phyloP scores from a whole-genome alignment of 2,329 filamentous ascomycete species.

The Fusarium foetens region DNA sequence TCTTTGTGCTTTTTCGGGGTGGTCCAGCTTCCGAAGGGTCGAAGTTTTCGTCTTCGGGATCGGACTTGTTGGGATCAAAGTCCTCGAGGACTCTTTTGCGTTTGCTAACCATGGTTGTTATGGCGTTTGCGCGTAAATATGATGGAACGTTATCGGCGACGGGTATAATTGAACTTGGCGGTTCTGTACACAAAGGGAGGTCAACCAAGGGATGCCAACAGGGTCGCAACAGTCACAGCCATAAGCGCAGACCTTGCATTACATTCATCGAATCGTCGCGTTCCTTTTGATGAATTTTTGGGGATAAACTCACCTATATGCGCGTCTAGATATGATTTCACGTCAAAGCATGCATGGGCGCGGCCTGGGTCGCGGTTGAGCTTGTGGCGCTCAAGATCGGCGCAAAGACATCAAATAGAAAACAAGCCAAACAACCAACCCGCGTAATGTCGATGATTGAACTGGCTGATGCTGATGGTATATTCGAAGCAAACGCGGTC shows the following conservation, averaged over 20 bases:
- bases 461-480: slow-evolving; percentile 17
- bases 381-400: slow-evolving; percentile 36
- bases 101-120: slow-evolving; percentile 54
- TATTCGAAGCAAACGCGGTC: slow-evolving; percentile 20
- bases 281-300: neutral
- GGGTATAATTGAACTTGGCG: slow-evolving; percentile 22
- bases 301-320: slow-evolving; percentile 37
- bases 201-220: slow-evolving; percentile 30
- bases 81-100: slow-evolving; percentile 67
- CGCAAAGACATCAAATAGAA: slow-evolving; percentile 25
- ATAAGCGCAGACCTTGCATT: neutral
- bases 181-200: slow-evolving; percentile 28
- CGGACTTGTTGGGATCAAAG: slow-evolving; percentile 74
- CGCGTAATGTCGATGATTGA: neutral
- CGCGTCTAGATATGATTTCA: slow-evolving; percentile 40
- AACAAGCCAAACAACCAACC: slow-evolving; percentile 13
- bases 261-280: neutral
- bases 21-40: slow-evolving; percentile 60
- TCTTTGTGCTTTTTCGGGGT: slow-evolving; percentile 56
- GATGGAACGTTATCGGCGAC: slow-evolving; percentile 8
- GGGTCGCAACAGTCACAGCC: neutral
- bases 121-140: neutral
- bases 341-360: slow-evolving; percentile 41
- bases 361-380: slow-evolving; percentile 39
- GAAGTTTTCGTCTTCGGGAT: slow-evolving; percentile 74